A percentile compares a stretch with the other conserved stretches of the same genome.
These are phyloP conservation scores for Eucalyptus sp. DNA, from an alignment of 345 rosid genomes.

Conservation along the genomic window DNA sequence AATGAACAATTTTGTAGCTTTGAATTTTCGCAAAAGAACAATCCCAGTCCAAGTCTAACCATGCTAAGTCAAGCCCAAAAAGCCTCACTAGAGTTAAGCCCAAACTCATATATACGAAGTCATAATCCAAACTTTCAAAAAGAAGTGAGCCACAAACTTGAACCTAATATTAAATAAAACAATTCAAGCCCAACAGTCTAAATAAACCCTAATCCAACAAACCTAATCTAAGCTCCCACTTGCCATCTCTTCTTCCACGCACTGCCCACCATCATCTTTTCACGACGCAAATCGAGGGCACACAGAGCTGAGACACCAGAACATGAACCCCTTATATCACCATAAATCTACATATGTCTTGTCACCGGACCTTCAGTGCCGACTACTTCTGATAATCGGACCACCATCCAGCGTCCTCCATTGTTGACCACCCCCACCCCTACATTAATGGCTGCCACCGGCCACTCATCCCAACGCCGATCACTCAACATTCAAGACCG, in stretches of 20 bases:
- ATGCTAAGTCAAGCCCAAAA: neutral
- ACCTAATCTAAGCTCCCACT: too few species aligned
- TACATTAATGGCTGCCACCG: neutral
- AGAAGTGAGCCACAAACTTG: too few species aligned
- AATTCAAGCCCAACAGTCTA: neutral
- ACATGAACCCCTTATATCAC: neutral
- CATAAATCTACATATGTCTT: neutral
- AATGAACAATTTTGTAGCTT: too few species aligned
- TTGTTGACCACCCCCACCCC: neutral
- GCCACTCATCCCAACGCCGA: neutral
- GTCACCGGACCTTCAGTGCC: neutral
- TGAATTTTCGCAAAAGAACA: neutral
- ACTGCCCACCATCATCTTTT: too few species aligned
- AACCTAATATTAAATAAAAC: neutral
- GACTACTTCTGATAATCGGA: neutral
- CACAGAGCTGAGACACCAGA: fast-evolving
- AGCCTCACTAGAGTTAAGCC: neutral
- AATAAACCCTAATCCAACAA: neutral
- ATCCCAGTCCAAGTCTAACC: neutral
- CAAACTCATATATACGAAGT: neutral
- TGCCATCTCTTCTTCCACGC: too few species aligned
- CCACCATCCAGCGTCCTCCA: neutral
- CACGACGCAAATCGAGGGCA: too few species aligned
- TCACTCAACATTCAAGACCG: neutral
- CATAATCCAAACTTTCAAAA: neutral